Evolutionary conservation across 2,329 filamentous ascomycete genomes (phyloP).

Genomic region (Verruconis gallopava): DNA sequence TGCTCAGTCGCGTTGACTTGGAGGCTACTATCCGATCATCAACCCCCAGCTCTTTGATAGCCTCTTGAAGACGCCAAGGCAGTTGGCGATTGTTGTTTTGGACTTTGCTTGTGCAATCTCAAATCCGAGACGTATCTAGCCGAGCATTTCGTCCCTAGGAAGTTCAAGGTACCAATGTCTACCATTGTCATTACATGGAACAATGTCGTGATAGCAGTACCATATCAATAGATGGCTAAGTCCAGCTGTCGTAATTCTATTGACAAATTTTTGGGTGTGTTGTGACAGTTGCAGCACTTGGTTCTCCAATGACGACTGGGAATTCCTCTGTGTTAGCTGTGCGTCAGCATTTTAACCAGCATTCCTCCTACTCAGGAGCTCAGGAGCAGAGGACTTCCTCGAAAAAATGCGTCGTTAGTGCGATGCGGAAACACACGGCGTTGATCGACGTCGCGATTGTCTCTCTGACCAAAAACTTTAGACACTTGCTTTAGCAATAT

Average conservation of each 20-base stretch:
- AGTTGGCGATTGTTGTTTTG: background rate
- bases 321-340: background rate
- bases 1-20: slow-evolving; percentile 1
- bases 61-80: background rate
- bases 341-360: background rate
- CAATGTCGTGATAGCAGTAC: slow-evolving; percentile 17
- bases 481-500: too few species aligned
- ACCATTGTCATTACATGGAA: slow-evolving; percentile 9
- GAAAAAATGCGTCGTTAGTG: background rate
- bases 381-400: background rate
- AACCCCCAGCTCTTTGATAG: background rate
- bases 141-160: background rate
- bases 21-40: background rate
- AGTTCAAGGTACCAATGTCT: slow-evolving; percentile 1
- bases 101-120: background rate
- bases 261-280: slow-evolving; percentile 13
- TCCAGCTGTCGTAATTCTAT: slow-evolving; percentile 11
- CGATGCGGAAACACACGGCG: background rate
- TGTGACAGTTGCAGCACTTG: background rate
- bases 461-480: too few species aligned
- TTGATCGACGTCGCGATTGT: background rate
- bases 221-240: slow-evolving; percentile 17
- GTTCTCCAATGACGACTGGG: background rate
- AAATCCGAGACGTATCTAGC: slow-evolving; percentile 3
- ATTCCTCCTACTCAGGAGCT: background rate